A percentile compares a stretch with the other conserved stretches of the same genome.
phyloP scores from a whole-genome alignment of 257 asterid species.

The Parsonsia alboflavescens region DNA sequence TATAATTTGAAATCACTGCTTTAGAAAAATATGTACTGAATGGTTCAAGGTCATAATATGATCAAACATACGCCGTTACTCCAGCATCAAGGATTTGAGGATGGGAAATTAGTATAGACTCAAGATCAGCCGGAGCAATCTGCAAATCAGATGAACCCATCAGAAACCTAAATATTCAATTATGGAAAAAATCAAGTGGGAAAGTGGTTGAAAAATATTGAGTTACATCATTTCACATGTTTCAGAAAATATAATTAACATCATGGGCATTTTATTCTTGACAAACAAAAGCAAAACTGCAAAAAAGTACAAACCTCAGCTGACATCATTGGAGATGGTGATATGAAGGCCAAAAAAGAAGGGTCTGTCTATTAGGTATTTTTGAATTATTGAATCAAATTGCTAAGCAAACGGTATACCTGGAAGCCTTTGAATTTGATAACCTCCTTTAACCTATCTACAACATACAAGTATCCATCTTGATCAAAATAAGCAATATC shows the following conservation, averaged over 20 bases:
- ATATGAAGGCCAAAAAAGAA: too few species aligned
- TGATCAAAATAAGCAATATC: constrained; percentile 73
- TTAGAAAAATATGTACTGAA: neutral
- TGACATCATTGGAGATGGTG: neutral
- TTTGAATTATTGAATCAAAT: neutral
- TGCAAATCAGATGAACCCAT: constrained; percentile 23
- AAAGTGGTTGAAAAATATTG: neutral
- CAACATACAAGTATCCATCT: constrained; percentile 62
- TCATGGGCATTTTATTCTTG: neutral
- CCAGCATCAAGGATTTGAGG: constrained; percentile 75
- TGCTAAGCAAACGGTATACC: constrained; percentile 30
- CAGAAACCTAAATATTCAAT: neutral
- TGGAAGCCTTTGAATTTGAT: constrained; percentile 91
- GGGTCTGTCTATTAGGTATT: too few species aligned
- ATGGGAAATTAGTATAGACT: constrained; percentile 53
- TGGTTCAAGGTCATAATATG: neutral
- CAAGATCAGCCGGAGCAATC: constrained; percentile 95
- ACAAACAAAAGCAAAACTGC: neutral
- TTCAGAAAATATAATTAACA: neutral
- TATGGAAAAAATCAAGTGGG: neutral
- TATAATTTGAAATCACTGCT: constrained; percentile 3
- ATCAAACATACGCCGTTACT: constrained; percentile 53
- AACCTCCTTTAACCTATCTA: constrained; percentile 78
- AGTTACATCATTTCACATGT: neutral
- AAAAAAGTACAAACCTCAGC: neutral